Base-by-base conservation (phyloP, 305 asterid genomes). In the Fraxinus baroniana region DNA sequence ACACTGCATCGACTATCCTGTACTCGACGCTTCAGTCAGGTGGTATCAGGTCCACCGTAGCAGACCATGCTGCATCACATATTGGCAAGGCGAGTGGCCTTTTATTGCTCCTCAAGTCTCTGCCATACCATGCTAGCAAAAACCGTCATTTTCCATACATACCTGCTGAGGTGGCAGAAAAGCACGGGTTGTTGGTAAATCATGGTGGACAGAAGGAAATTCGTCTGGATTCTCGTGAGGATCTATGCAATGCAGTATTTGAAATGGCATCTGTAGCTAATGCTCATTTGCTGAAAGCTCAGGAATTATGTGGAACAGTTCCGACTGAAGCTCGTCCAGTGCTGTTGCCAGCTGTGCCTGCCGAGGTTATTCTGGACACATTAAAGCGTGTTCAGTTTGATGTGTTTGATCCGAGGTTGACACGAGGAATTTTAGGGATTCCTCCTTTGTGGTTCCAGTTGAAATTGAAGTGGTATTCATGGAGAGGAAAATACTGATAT, bases 41-140 rank as follows among this genome's bases (percentile, higher is more conserved):
- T 44, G 96, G 97, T 37, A 89, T 95, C 22, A 87, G 57, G 46
- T 95, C 98, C 37, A 87, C 98, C 0, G 77, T 85, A 5, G 99
- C 99, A 0, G 99, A 95, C 81, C 99, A 95, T 66, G 98, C 97
- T 57, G 99, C 98, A 9, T 95, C 99, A 9, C 99, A 95, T 80
- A 89, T 95, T 8, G 99, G 99, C 49, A 95, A 95, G 86, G 99
- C 99, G 0, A 93, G 97, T 20, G 99, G 99, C n/a, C 93, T 95
- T 28, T 88, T 90, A 3, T 86, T 95, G 91, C 92, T 95, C 52
- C 93, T 95, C 28, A 95, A 87, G 81, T 94, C 98, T 7, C 85
- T 94, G 72, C 97, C 97, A 0, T 93, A 93, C 86, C 99, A 95
- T 64, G 97, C 93, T 5, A 88, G 87, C 62, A 88, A 93, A 70